These are phyloP conservation scores for Aureobasidium sp. DNA, from an alignment of 2,329 filamentous ascomycete genomes.

Conservation along the genomic window DNA sequence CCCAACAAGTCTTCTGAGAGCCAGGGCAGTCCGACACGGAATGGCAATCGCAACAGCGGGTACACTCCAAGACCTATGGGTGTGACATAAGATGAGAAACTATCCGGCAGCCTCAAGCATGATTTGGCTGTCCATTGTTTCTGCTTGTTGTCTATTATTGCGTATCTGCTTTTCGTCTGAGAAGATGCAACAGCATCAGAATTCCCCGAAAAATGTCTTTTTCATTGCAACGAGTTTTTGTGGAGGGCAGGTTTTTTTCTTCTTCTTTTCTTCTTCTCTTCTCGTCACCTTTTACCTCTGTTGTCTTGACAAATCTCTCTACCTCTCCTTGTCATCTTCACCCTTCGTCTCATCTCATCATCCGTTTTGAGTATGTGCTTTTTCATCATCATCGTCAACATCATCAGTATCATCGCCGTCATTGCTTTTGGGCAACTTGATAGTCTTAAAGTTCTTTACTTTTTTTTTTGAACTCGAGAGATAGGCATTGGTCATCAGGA, in stretches of 20 bases:
- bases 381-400: not conserved
- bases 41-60: constrained; percentile 21
- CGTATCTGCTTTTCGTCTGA: not conserved
- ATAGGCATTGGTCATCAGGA: constrained; percentile 3
- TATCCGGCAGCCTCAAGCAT: not conserved
- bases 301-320: constrained; percentile 1
- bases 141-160: not conserved
- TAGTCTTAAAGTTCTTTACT: constrained; percentile 1
- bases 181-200: not conserved
- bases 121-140: not conserved
- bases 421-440: not conserved
- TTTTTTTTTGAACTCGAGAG: not conserved
- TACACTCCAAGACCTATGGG: constrained; percentile 25
- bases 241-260: not conserved
- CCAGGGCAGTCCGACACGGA: constrained; percentile 27
- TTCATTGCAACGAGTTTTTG: not conserved
- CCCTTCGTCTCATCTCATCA: not conserved
- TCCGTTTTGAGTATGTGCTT: constrained; percentile 8
- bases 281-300: constrained; percentile 4
- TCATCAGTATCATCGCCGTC: not conserved
- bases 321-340: constrained; percentile 2
- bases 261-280: not conserved
- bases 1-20: constrained; percentile 25
- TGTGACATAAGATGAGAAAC: constrained; percentile 13
- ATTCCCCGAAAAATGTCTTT: not conserved